phyloP scores from a whole-genome alignment of 495 filamentous ascomycete species.

The Pseudomonodictys pantanalensis region DNA sequence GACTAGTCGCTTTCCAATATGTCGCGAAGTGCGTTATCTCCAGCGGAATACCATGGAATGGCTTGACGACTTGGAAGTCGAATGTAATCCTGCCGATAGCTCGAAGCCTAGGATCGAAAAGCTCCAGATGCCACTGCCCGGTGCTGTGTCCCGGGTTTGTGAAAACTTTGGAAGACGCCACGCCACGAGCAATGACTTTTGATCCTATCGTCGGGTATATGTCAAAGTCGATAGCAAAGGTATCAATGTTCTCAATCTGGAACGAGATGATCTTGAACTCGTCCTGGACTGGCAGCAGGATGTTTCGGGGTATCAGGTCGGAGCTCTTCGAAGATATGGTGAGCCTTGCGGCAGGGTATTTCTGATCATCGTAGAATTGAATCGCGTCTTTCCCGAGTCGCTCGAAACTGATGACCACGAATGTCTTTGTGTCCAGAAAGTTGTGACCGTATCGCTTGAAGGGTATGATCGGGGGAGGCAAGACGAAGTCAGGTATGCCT shows the following conservation, averaged over 20 bases:
- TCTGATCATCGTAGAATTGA: slow-evolving; percentile 88
- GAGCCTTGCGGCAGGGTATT: slow-evolving; percentile 89
- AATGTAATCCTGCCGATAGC: slow-evolving; percentile 95
- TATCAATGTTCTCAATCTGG: slow-evolving; percentile 87
- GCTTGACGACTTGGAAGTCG: slow-evolving; percentile 92
- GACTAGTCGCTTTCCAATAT: slow-evolving; percentile 98
- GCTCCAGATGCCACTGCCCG: slow-evolving; percentile 76
- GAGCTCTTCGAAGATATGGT: slow-evolving; percentile 95
- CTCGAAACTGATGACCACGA: slow-evolving; percentile 85
- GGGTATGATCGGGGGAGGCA: slow-evolving; percentile 95
- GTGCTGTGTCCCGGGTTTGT: slow-evolving; percentile 67
- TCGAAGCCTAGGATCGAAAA: slow-evolving; percentile 88
- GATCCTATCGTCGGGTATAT: slow-evolving; percentile 96
- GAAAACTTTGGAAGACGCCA: slow-evolving; percentile 85
- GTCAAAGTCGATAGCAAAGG: slow-evolving; percentile 94
- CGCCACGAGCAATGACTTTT: slow-evolving; percentile 92
- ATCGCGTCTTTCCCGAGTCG: slow-evolving; percentile 67
- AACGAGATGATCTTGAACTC: slow-evolving; percentile 90
- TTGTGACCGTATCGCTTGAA: slow-evolving; percentile 94
- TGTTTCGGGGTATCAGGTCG: slow-evolving; percentile 91
- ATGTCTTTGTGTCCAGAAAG: slow-evolving; percentile 94
- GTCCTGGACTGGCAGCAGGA: slow-evolving; percentile 93
- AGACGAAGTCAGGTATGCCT: slow-evolving; percentile 83
- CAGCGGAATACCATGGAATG: slow-evolving; percentile 86
- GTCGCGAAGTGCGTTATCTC: slow-evolving; percentile 98